phyloP scores from a whole-genome alignment of 2,329 filamentous ascomycete genomes.

The Neurospora crassa region DNA sequence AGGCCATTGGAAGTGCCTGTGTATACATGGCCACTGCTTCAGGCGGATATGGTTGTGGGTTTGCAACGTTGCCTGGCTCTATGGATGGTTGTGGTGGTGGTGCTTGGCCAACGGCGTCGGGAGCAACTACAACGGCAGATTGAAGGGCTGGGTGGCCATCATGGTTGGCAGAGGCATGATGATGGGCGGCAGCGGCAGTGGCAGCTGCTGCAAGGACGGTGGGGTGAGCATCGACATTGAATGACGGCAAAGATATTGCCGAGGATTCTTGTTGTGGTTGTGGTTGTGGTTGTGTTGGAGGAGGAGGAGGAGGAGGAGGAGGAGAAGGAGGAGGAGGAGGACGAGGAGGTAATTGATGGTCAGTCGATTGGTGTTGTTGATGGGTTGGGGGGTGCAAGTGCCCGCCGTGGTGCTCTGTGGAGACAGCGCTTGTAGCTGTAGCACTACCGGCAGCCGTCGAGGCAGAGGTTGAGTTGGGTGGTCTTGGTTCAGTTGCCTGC shows the following conservation, averaged over 20 bases:
- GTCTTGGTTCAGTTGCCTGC: not conserved
- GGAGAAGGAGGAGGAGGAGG: not conserved
- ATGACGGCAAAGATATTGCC: not conserved
- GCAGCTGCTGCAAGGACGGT: slow-evolving; percentile 7
- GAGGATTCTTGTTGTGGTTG: not conserved
- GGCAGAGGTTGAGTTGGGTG: not conserved
- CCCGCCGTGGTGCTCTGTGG: not conserved
- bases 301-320: not conserved
- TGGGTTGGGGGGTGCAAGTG: not conserved
- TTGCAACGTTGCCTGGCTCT: not conserved
- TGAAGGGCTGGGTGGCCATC: slow-evolving; percentile 19
- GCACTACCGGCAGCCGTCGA: not conserved
- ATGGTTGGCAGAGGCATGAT: slow-evolving; percentile 15
- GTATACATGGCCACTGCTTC: not conserved
- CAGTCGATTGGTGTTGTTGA: not conserved
- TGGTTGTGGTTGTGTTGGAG: not conserved
- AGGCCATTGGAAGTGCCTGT: not conserved
- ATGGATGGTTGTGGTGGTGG: slow-evolving; percentile 5
- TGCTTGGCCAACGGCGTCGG: slow-evolving; percentile 10
- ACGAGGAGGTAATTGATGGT: not conserved
- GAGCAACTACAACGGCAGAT: slow-evolving; percentile 14
- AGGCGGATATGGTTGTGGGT: not conserved
- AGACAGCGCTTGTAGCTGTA: not conserved
- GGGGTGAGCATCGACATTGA: slow-evolving; percentile 4
- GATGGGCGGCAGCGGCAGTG: slow-evolving; percentile 10